Evolutionary conservation across 2,329 filamentous ascomycete genomes (phyloP), one percentile per base, ranked within the genome.

Genomic region (Phialophora tarda): DNA sequence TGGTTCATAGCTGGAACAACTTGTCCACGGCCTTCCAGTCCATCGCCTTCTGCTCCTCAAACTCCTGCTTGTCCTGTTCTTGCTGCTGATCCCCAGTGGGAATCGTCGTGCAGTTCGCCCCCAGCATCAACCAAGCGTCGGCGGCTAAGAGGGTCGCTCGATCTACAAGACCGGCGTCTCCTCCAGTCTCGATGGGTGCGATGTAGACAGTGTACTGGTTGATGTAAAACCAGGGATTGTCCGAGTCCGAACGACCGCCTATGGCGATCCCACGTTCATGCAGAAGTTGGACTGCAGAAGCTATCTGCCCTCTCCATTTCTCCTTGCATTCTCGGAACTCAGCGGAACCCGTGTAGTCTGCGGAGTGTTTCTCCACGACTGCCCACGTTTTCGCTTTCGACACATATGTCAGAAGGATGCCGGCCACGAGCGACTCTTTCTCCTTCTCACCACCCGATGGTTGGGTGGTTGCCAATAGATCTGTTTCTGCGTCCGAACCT

Each of bases 261-360:
- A 56, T 44, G 7, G 57, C 41, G 28, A 65, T 61, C 23, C 50
- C 24, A 17, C 44, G 57, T 14, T 51, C 51, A 41, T 65, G 63
- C 4, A 65, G 58, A 11, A 62, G 44, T 17, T 28, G 23, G 6
- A 65, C 51, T 48, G 26, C 53, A 10, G 38, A 28, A 10, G 38
- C 30, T n/a, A 62, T 47, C 26, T 65, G 63, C 30, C 4, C 51
- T 57, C 32, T 62, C 63, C 63, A 65, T 44, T 62, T 61, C n/a
- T 62, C 53, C n/a, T 32, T 50, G 21, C 14, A 24, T 21, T 56
- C 23, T 21, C 51, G 23, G 3, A 28, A 23, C 41, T 23, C 24
- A 23, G 24, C 8, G 11, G 44, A 21, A 5, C 11, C 41, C n/a
- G 12, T 10, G 4, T 32, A 12, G 53, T 8, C 28, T 4, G 53